phyloP scores from a whole-genome alignment of 2,329 filamentous ascomycete species.

The Neonectria ditissima region DNA sequence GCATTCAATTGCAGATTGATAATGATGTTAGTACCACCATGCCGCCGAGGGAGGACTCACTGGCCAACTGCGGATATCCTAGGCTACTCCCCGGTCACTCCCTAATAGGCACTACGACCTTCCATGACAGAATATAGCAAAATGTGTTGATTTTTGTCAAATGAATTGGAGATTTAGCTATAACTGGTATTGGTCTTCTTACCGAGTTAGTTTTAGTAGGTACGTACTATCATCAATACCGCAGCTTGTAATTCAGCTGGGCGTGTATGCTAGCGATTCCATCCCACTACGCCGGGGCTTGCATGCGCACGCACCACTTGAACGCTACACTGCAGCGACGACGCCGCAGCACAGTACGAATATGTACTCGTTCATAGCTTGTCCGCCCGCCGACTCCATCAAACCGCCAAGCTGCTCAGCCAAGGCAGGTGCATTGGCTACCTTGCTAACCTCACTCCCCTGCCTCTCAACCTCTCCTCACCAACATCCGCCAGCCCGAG shows the following conservation, averaged over 20 bases:
- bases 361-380: neutral
- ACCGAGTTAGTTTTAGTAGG: no score
- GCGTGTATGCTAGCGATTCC: no score
- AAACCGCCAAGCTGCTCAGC: neutral
- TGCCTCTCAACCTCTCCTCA: neutral
- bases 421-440: constrained; percentile 2
- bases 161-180: no score
- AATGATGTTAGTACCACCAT: neutral
- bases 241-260: no score
- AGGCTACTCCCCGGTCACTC: no score
- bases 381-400: neutral
- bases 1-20: neutral
- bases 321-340: neutral
- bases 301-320: neutral
- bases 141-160: neutral
- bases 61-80: neutral
- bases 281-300: no score
- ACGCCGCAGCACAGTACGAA: neutral
- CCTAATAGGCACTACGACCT: no score
- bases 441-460: neutral
- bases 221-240: no score
- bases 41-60: neutral
- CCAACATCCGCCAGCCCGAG: constrained; percentile 12
- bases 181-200: no score
- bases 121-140: no score